Conservation (phyloP, 2,329 filamentous ascomycete genomes). For the Xylaria multiplex region DNA sequence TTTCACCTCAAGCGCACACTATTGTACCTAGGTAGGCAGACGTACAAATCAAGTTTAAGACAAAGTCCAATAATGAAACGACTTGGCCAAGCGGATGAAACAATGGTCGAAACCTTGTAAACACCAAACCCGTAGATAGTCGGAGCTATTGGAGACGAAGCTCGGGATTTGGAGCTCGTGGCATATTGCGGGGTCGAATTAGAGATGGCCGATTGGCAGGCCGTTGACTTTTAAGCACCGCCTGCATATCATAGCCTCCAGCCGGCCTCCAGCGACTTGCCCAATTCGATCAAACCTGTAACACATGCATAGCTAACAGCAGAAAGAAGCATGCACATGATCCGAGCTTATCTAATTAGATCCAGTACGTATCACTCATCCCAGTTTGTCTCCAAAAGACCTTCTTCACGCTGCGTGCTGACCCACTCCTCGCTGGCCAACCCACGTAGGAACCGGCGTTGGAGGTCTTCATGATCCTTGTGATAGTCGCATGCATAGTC, state of each 20-base stretch:
- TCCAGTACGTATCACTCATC: conserved; percentile 48
- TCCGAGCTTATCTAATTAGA: conserved; percentile 13
- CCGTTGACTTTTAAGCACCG: conserved; percentile 31
- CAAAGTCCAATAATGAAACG: conserved; percentile 33
- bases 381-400: conserved; percentile 65
- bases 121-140: conserved; percentile 11
- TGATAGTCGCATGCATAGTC: conserved; percentile 83
- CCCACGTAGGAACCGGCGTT: conserved; percentile 64
- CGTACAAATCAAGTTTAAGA: conserved; percentile 7
- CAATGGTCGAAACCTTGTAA: conserved; percentile 18
- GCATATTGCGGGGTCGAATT: conserved; percentile 43
- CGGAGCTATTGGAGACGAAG: conserved; percentile 37
- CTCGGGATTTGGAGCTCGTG: conserved; percentile 37
- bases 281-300: conserved; percentile 33
- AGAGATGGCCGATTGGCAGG: conserved; percentile 43
- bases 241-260: conserved; percentile 36
- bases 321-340: conserved; percentile 30
- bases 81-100: conserved; percentile 36
- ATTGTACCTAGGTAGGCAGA: not conserved
- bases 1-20: conserved; percentile 14
- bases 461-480: conserved; percentile 71
- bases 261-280: conserved; percentile 30
- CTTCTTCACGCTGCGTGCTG: conserved; percentile 69
- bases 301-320: conserved; percentile 30
- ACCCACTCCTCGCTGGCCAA: conserved; percentile 71